Conservation (phyloP, 108 stramenopile species). For the Pseudonitzschia multistriata region DNA sequence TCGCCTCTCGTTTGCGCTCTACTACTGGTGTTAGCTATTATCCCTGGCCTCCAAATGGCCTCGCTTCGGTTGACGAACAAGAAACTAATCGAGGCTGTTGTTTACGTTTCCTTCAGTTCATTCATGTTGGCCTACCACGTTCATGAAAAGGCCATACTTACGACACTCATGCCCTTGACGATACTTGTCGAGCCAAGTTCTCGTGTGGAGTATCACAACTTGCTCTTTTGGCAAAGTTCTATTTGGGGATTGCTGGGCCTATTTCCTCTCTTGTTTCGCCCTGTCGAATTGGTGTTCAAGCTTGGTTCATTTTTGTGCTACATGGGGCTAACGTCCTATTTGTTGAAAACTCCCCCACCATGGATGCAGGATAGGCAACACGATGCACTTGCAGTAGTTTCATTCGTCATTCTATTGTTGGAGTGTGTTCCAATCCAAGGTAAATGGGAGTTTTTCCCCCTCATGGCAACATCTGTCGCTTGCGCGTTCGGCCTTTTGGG, state of each 20-base stretch:
- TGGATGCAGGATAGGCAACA: slow-evolving; percentile 18
- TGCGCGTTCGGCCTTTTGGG: slow-evolving; percentile 63
- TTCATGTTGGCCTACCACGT: slow-evolving; percentile 91
- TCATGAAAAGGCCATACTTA: slow-evolving; percentile 96
- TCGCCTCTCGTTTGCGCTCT: slow-evolving; percentile 54
- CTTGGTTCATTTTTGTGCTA: slow-evolving; percentile 43
- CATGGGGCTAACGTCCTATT: slow-evolving; percentile 39
- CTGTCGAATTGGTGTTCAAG: slow-evolving; percentile 62
- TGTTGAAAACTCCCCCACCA: slow-evolving; percentile 7
- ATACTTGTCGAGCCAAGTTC: slow-evolving; percentile 30
- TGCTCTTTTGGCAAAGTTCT: slow-evolving; percentile 48
- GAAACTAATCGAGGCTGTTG: slow-evolving; percentile 45
- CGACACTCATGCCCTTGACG: slow-evolving; percentile 72
- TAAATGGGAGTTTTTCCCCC: slow-evolving; percentile 72
- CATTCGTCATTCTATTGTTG: slow-evolving; percentile 39
- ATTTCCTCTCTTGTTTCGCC: slow-evolving; percentile 67
- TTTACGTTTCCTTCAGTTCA: slow-evolving; percentile 59
- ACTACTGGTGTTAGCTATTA: slow-evolving; percentile 44
- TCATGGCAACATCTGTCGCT: slow-evolving; percentile 65
- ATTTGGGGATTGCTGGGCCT: slow-evolving; percentile 67
- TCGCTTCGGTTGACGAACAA: slow-evolving; percentile 21
- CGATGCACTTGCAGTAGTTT: slow-evolving; percentile 7
- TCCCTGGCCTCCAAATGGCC: slow-evolving; percentile 45
- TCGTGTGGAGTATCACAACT: slow-evolving; percentile 26
- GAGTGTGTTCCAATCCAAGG: slow-evolving; percentile 61